Evolutionary conservation across 202 grass and related monocot genomes (phyloP).

Genomic region (Hordeum pubiflorum): DNA sequence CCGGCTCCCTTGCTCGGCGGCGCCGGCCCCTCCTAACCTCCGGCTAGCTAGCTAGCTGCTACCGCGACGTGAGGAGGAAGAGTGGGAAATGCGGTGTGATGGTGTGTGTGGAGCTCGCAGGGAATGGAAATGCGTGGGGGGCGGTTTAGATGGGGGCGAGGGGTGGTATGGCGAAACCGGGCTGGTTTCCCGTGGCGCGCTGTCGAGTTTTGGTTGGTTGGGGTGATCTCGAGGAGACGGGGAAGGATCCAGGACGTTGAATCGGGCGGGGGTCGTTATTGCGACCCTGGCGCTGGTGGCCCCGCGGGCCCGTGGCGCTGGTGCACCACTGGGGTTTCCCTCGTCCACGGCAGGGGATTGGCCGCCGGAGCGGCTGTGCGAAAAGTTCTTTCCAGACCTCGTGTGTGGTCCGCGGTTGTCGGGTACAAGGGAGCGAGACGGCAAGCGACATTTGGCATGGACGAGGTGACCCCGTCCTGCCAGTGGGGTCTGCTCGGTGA

Average conservation of each 20-base stretch:
- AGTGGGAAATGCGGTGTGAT: slow-evolving; percentile 4
- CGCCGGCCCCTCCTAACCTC: not conserved
- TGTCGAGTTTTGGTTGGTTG: slow-evolving; percentile 47
- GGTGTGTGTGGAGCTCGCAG: slow-evolving; percentile 10
- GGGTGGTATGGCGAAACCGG: slow-evolving; percentile 30
- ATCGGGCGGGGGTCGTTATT: not conserved
- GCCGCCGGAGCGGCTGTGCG: not conserved
- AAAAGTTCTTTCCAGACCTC: not conserved
- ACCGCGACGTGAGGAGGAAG: not conserved
- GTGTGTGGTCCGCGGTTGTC: not conserved
- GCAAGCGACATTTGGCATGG: not conserved
- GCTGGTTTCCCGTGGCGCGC: slow-evolving; percentile 14
- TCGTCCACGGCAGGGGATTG: not conserved
- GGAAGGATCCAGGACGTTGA: not conserved
- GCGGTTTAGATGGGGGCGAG: not conserved
- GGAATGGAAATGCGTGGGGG: not conserved
- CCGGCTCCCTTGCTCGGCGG: not conserved
- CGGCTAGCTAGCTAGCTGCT: not conserved
- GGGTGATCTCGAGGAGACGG: not conserved
- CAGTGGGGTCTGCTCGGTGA: not conserved
- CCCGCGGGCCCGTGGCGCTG: not conserved
- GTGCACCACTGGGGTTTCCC: not conserved
- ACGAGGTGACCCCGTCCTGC: not conserved
- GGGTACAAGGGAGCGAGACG: slow-evolving; percentile 19
- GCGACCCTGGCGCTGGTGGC: not conserved